Evolutionary conservation across 2,329 filamentous ascomycete genomes (phyloP), one percentile per base, ranked within the genome.

Genomic region (Aspergillus terreus): DNA sequence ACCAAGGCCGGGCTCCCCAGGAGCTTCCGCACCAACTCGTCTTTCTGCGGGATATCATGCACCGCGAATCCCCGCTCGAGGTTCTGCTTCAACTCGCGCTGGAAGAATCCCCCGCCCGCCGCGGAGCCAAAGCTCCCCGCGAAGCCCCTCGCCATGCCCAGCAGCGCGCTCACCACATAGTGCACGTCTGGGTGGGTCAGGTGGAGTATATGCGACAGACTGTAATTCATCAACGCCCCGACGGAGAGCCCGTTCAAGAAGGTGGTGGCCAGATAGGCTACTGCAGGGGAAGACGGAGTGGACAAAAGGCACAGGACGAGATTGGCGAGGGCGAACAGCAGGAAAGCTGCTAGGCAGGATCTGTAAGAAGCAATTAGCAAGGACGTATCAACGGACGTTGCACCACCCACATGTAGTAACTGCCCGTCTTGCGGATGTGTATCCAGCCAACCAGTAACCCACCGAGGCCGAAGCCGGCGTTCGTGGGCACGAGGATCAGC

Each of bases 101-200:
- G 77, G 64, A 92, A 92, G 48, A 88, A 76, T 0, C 90, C 90
- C 2, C 90, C 89, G 2, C 88, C 88, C 44, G 92, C 86, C 0
- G 89, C 83, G 1, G 86, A 87, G 2, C 90, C 89, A 60, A 95
- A 94, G 47, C 84, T 87, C 12, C 88, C 88, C 0, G 88, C 87
- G 57, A 94, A 92, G 4, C 88, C 88, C 4, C 90, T 81, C 70
- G 92, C 92, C 1, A 89, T 95, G 25, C 86, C 83, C 4, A 92
- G 71, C 40, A 95, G 75, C 11, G 88, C 87, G 0, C 86, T 90
- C 3, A 87, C 83, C 46, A 94, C 83, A 62, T 88, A 90, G 61
- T 92, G 87, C 1, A 84, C 82, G 6, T 82, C 77, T 0, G 81
- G 76, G 0, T 76, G 74, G 0, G 86, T 87, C 4, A 92, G 76